Conservation (phyloP, 352 stramenopile genomes). For the Peronospora destructor region DNA sequence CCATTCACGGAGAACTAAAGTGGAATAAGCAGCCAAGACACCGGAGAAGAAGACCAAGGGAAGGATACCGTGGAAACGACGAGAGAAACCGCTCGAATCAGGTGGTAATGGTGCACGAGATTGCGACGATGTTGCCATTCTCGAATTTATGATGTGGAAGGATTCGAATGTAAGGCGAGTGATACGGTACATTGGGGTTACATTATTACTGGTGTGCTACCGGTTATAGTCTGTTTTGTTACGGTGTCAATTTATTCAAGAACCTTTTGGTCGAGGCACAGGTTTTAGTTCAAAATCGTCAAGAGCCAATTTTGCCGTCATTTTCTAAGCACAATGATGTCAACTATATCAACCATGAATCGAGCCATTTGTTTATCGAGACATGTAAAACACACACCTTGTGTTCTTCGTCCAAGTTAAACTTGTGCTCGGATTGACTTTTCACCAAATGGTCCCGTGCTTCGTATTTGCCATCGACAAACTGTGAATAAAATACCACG, state of each 20-base stretch:
- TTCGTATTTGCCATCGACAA: slow-evolving; percentile 79
- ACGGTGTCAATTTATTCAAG: not conserved
- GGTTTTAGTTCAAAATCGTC: slow-evolving; percentile 85
- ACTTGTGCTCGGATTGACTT: slow-evolving; percentile 71
- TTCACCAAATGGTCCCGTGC: slow-evolving; percentile 74
- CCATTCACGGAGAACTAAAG: slow-evolving; percentile 12
- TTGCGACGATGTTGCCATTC: slow-evolving; percentile 11
- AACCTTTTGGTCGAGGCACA: slow-evolving; percentile 52
- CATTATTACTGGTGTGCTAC: too few species aligned
- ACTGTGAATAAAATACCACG: slow-evolving; percentile 31
- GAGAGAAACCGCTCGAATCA: not conserved
- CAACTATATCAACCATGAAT: too few species aligned
- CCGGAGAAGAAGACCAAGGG: slow-evolving; percentile 8
- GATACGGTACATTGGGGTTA: not conserved
- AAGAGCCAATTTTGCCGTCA: slow-evolving; percentile 73
- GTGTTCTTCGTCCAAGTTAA: slow-evolving; percentile 83
- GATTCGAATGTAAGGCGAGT: slow-evolving; percentile 9
- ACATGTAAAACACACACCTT: slow-evolving; percentile 35
- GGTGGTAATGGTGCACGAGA: slow-evolving; percentile 7
- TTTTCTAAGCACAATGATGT: slow-evolving; percentile 42
- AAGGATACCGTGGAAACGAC: not conserved
- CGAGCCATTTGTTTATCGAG: too few species aligned
- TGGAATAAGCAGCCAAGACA: slow-evolving; percentile 9
- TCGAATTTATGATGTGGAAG: not conserved
- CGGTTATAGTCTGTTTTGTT: too few species aligned